Percentiles rank a stretch among this genome's conserved stretches.
phyloP scores from a whole-genome alignment of 371 early-diverging fungal genomes.

The Apophysomyces sp. region DNA sequence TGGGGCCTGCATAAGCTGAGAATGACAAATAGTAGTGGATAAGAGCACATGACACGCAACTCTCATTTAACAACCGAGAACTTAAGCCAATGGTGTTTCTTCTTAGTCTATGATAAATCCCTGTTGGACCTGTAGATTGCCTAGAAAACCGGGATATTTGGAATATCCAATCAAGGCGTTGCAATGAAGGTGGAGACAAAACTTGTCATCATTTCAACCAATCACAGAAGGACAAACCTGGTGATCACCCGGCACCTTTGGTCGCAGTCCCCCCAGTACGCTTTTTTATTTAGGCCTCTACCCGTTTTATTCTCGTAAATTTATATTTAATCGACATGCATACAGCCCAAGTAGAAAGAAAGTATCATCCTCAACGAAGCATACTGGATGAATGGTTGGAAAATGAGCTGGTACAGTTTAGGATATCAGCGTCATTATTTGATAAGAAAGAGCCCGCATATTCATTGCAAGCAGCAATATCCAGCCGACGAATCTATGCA shows the following conservation, averaged over 20 bases:
- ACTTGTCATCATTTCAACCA: conserved; percentile 30
- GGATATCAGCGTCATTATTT: background rate
- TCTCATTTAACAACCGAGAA: no score
- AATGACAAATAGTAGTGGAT: no score
- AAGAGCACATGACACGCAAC: no score
- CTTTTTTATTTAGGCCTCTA: background rate
- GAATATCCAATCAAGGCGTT: conserved; percentile 19
- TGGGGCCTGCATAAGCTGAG: no score
- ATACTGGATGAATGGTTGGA: background rate
- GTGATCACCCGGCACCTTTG: conserved; percentile 14
- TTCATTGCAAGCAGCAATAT: background rate
- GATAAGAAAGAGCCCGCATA: background rate
- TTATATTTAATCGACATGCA: background rate
- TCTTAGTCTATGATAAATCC: no score
- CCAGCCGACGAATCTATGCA: no score
- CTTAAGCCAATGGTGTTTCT: no score
- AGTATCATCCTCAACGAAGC: background rate
- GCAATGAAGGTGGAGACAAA: conserved; percentile 18
- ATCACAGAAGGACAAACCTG: conserved; percentile 19
- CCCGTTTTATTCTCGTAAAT: background rate
- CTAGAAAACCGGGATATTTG: background rate
- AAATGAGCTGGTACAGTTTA: background rate
- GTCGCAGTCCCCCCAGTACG: background rate
- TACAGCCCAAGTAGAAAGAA: background rate
- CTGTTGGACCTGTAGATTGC: no score